phyloP scores from a whole-genome alignment of 1,139 yeast genomes.

The Debaryomyces psychrophilus region DNA sequence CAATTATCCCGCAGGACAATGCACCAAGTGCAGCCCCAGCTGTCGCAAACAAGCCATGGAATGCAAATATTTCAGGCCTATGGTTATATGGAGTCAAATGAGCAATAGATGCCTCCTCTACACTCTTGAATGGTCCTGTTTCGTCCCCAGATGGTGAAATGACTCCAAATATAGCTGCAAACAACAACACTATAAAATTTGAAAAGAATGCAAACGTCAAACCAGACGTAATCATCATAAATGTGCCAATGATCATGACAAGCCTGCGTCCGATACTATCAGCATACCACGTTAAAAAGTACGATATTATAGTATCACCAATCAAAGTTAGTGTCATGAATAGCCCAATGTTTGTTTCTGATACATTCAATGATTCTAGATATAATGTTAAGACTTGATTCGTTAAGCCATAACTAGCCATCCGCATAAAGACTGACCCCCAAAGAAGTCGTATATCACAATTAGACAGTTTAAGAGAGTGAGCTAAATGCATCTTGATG shows the following conservation, averaged over 20 bases:
- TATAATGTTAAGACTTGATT: slow-evolving; percentile 79
- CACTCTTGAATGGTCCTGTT: slow-evolving; percentile 88
- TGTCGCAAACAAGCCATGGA: slow-evolving; percentile 68
- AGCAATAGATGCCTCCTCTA: slow-evolving; percentile 86
- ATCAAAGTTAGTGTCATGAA: slow-evolving; percentile 83
- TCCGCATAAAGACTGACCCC: slow-evolving; percentile 69
- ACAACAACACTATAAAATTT: slow-evolving; percentile 56
- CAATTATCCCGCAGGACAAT: slow-evolving; percentile 60
- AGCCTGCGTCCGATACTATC: slow-evolving; percentile 72
- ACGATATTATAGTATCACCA: slow-evolving; percentile 79
- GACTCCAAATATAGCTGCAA: slow-evolving; percentile 62
- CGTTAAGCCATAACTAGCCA: slow-evolving; percentile 79
- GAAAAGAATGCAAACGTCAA: slow-evolving; percentile 54
- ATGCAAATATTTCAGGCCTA: slow-evolving; percentile 76
- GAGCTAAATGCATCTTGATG: slow-evolving; percentile 28
- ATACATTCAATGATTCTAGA: slow-evolving; percentile 56
- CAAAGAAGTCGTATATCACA: slow-evolving; percentile 68
- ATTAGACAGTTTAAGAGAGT: slow-evolving; percentile 31
- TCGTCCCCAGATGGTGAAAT: slow-evolving; percentile 92
- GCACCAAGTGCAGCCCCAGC: slow-evolving; percentile 80
- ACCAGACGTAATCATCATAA: slow-evolving; percentile 75
- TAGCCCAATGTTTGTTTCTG: slow-evolving; percentile 65
- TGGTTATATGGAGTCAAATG: slow-evolving; percentile 69
- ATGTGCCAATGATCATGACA: slow-evolving; percentile 66
- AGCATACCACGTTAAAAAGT: slow-evolving; percentile 75